Percentiles rank a stretch among this genome's conserved stretches.
Conservation (phyloP, 2,329 filamentous ascomycete species). For the Fusarium heterosporum region DNA sequence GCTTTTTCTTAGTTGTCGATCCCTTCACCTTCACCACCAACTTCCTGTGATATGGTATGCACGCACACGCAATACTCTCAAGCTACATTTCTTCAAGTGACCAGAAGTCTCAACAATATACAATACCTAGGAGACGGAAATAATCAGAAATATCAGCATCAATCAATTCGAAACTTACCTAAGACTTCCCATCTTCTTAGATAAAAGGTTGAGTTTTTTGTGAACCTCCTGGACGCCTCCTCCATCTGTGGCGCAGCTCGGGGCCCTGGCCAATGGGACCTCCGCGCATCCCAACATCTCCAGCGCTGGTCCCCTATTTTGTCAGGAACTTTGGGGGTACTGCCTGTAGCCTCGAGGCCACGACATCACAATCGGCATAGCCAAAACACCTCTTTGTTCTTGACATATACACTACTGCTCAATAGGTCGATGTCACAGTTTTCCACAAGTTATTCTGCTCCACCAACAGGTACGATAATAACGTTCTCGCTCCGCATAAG, state of each 20-base stretch:
- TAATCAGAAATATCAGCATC: neutral
- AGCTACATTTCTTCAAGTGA: neutral
- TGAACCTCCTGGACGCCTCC: constrained; percentile 13
- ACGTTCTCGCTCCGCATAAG: constrained; percentile 12
- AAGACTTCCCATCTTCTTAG: neutral
- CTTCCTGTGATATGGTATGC: neutral
- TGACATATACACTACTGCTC: neutral
- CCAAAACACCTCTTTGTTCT: constrained; percentile 24
- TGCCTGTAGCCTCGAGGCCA: constrained; percentile 38
- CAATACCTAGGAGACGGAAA: neutral
- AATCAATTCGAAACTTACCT: neutral
- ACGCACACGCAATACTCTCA: neutral
- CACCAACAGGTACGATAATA: constrained; percentile 31
- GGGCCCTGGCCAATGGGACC: neutral
- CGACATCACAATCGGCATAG: constrained; percentile 38
- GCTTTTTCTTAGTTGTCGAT: neutral
- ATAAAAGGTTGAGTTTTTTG: constrained; percentile 13
- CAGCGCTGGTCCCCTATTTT: constrained; percentile 39
- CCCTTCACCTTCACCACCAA: neutral
- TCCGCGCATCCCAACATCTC: constrained; percentile 10
- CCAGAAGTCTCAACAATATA: neutral
- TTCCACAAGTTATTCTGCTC: constrained; percentile 3
- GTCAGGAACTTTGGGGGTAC: constrained; percentile 28
- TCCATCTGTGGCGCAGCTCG: constrained; percentile 30
- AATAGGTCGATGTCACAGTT: constrained; percentile 1